phyloP scores from a whole-genome alignment of 768 basidiomycete genomes.

The Rhodotorula paludigena region DNA sequence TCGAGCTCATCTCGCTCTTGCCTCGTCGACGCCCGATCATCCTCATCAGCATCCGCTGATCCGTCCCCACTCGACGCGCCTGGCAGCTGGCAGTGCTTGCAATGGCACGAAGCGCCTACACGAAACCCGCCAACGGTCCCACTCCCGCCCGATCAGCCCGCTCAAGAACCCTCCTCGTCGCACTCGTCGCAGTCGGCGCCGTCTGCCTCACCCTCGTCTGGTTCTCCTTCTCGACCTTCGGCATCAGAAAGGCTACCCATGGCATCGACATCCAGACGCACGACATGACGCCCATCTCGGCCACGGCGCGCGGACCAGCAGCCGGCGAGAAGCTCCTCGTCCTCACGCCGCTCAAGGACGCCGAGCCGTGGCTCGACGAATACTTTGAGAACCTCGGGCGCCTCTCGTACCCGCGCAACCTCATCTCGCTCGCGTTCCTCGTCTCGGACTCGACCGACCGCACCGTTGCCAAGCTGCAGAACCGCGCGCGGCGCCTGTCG shows the following conservation, averaged over 20 bases:
- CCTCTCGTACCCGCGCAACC: slow-evolving; percentile 8
- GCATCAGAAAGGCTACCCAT: too few species aligned
- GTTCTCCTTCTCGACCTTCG: not conserved
- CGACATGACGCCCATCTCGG: slow-evolving; percentile 16
- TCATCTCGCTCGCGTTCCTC: slow-evolving; percentile 33
- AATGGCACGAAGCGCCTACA: not conserved
- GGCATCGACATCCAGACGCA: not conserved
- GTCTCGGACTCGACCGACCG: slow-evolving; percentile 24
- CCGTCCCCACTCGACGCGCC: not conserved
- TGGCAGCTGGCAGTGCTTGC: too few species aligned
- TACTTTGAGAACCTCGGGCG: slow-evolving; percentile 24
- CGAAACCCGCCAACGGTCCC: not conserved
- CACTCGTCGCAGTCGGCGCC: not conserved
- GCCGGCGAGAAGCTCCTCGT: slow-evolving; percentile 14
- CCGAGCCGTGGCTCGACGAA: slow-evolving; percentile 16
- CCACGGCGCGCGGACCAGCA: not conserved
- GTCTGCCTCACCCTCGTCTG: slow-evolving; percentile 13
- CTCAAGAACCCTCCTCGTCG: not conserved
- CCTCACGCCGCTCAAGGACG: slow-evolving; percentile 30
- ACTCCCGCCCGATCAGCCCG: not conserved
- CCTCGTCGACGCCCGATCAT: too few species aligned
- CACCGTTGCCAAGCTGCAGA: slow-evolving; percentile 9
- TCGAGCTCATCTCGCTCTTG: too few species aligned
- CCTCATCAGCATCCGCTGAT: not conserved
- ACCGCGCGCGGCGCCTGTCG: not conserved